Percentiles rank a stretch among this genome's conserved stretches.
phyloP scores from a whole-genome alignment of 257 asterid species.

The Fraxinus americana region DNA sequence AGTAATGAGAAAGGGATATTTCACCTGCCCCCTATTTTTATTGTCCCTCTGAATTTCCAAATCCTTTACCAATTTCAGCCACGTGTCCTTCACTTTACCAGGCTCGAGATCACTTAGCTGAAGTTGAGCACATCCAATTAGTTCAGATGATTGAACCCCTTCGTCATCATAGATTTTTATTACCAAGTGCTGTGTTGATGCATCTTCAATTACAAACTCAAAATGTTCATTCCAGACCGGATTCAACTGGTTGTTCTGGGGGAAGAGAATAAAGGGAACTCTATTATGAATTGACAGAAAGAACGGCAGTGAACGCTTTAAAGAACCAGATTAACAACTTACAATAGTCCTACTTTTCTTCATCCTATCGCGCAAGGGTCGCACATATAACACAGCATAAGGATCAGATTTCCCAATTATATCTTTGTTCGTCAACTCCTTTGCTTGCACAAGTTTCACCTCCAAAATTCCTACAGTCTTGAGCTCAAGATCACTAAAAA shows the following conservation, averaged over 20 bases:
- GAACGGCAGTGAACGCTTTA: constrained; percentile 9
- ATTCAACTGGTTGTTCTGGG: constrained; percentile 80
- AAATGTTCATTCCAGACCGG: constrained; percentile 99
- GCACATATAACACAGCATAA: constrained; percentile 76
- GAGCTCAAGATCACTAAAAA: constrained; percentile 87
- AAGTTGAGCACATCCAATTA: constrained; percentile 84
- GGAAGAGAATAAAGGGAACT: constrained; percentile 22
- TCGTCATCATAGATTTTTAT: constrained; percentile 87
- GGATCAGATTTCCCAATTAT: constrained; percentile 98
- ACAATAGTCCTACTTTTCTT: constrained; percentile 92
- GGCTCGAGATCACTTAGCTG: constrained; percentile 75
- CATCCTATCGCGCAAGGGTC: constrained; percentile 85
- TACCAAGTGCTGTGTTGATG: constrained; percentile 81
- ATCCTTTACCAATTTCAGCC: constrained; percentile 95
- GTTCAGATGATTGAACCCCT: constrained; percentile 87
- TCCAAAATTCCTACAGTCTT: constrained; percentile 87
- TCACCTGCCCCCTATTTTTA: constrained; percentile 88
- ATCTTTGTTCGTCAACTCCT: constrained; percentile 90
- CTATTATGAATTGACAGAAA: constrained; percentile 18
- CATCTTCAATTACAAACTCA: constrained; percentile 90
- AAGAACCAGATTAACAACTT: constrained; percentile 33
- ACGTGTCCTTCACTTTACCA: constrained; percentile 92
- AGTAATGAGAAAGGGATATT: constrained; percentile 15
- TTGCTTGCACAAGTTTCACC: constrained; percentile 98
- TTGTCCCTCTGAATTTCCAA: constrained; percentile 94